These are phyloP conservation scores for Centaurea solstitialis DNA, from an alignment of 129 eudicot species.

Conservation along the genomic window DNA sequence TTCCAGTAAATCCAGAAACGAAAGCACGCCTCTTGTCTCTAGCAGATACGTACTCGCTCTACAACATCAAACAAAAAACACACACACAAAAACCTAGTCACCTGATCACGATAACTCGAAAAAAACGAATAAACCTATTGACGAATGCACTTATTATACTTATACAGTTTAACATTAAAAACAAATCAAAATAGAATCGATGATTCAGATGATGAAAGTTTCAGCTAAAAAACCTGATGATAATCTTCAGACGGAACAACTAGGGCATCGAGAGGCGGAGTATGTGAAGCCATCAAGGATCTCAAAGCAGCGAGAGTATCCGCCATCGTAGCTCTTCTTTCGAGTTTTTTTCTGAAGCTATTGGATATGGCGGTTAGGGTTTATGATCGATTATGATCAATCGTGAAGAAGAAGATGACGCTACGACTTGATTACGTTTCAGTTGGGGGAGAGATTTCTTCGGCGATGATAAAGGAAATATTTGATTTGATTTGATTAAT, in stretches of 20 bases:
- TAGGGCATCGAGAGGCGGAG: slow-evolving; percentile 92
- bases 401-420: slow-evolving; percentile 10
- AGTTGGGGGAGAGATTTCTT: slow-evolving; percentile 14
- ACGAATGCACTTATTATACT: neutral
- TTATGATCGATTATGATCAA: slow-evolving; percentile 26
- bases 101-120: slow-evolving; percentile 11
- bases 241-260: slow-evolving; percentile 98
- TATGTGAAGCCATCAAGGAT: slow-evolving; percentile 89
- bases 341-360: neutral
- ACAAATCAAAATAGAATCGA: neutral
- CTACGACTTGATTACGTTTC: slow-evolving; percentile 6
- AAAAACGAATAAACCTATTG: neutral
- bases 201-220: neutral
- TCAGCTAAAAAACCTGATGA: slow-evolving; percentile 64
- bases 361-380: neutral
- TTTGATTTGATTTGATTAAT: neutral
- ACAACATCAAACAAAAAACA: slow-evolving; percentile 10
- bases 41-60: slow-evolving; percentile 97
- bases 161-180: neutral
- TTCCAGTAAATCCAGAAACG: slow-evolving; percentile 96
- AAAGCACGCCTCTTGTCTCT: slow-evolving; percentile 89
- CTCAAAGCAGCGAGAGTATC: slow-evolving; percentile 65
- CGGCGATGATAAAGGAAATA: slow-evolving; percentile 2
- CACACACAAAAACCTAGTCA: slow-evolving; percentile 4
- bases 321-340: slow-evolving; percentile 40